Percentiles rank a stretch among this genome's conserved stretches.
These are phyloP conservation scores for Lactifluus volemus DNA, from an alignment of 768 basidiomycete species.

Conservation along the genomic window DNA sequence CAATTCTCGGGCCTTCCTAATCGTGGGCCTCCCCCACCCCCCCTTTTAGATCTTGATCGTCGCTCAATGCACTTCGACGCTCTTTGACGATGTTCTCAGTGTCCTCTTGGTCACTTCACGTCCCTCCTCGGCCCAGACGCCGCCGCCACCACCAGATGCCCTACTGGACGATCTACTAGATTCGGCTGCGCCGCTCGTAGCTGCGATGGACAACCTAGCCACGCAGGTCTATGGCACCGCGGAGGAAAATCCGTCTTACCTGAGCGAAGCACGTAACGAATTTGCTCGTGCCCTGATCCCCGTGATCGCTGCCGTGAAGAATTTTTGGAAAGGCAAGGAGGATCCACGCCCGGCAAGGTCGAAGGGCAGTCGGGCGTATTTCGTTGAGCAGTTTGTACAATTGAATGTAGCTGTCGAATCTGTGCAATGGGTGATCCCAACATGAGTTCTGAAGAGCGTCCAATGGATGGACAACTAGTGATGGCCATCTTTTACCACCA, in stretches of 20 bases:
- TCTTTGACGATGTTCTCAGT: conserved; percentile 1
- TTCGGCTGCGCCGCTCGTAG: conserved; percentile 12
- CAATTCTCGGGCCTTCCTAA: neutral
- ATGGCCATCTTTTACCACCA: neutral
- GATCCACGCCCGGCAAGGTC: neutral
- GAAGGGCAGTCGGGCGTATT: conserved; percentile 10
- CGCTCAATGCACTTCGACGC: neutral
- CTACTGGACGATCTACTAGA: conserved; percentile 13
- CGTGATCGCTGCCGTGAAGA: conserved; percentile 10
- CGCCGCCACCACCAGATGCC: neutral
- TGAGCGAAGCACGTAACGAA: conserved; percentile 5
- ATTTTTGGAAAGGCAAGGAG: conserved; percentile 12
- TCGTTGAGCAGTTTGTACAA: conserved; percentile 3
- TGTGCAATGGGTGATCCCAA: neutral
- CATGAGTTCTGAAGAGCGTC: neutral
- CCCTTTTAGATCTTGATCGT: conserved; percentile 3
- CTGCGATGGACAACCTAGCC: conserved; percentile 13
- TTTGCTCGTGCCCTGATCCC: conserved; percentile 8
- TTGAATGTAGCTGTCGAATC: conserved; percentile 8
- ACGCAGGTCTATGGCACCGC: conserved; percentile 7
- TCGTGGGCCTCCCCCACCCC: neutral
- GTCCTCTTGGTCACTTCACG: neutral
- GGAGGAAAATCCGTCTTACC: neutral
- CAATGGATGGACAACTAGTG: too few species aligned
- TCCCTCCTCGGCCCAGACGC: neutral